Percentiles rank a stretch among this genome's conserved stretches.
Evolutionary conservation across 495 filamentous ascomycete genomes (phyloP).

Genomic region (Neurospora pannonica): DNA sequence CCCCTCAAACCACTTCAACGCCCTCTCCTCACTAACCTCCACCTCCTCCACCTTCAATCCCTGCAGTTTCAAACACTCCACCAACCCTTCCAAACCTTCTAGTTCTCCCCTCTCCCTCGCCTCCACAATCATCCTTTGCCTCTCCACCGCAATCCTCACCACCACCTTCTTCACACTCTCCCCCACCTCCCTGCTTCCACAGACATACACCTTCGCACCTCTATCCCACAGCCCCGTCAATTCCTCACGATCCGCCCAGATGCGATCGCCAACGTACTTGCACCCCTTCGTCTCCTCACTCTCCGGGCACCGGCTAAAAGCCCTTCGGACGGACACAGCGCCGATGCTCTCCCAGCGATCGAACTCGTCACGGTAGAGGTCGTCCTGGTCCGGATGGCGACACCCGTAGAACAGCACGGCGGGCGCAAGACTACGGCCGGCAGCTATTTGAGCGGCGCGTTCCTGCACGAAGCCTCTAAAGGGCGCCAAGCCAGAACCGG

Average conservation of each 20-base stretch:
- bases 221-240: slow-evolving; percentile 43
- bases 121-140: slow-evolving; percentile 31
- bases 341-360: slow-evolving; percentile 46
- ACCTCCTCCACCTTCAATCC: slow-evolving; percentile 18
- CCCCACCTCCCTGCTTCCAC: slow-evolving; percentile 53
- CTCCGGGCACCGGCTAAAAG: slow-evolving; percentile 36
- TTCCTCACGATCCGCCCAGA: slow-evolving; percentile 44
- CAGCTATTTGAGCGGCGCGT: slow-evolving; percentile 45
- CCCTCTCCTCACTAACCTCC: slow-evolving; percentile 23
- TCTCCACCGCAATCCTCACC: slow-evolving; percentile 39
- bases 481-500: slow-evolving; percentile 50
- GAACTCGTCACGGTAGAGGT: slow-evolving; percentile 52
- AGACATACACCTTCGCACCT: slow-evolving; percentile 58
- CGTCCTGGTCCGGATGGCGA: slow-evolving; percentile 45
- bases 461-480: slow-evolving; percentile 67
- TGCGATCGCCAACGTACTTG: slow-evolving; percentile 54
- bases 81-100: slow-evolving; percentile 44
- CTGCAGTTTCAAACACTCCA: slow-evolving; percentile 37
- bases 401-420: slow-evolving; percentile 60
- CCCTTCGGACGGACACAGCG: slow-evolving; percentile 48
- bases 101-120: slow-evolving; percentile 24
- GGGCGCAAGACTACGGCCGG: slow-evolving; percentile 43
- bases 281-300: slow-evolving; percentile 27
- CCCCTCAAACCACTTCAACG: slow-evolving; percentile 43
- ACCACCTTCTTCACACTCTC: slow-evolving; percentile 43